phyloP scores from a whole-genome alignment of 805 yeast species.

The Starmerella vaccinii region DNA sequence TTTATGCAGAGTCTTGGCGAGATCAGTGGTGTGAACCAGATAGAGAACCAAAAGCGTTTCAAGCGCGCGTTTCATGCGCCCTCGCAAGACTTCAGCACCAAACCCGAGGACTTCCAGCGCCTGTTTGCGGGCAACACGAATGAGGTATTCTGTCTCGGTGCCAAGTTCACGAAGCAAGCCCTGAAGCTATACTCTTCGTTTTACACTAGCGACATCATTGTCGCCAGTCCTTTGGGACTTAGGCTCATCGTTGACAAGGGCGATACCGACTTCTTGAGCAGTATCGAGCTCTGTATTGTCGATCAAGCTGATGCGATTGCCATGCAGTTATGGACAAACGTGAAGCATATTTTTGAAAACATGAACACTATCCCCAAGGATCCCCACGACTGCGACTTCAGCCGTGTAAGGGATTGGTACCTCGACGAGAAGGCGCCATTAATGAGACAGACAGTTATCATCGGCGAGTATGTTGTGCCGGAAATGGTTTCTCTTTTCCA shows the following conservation, averaged over 20 bases:
- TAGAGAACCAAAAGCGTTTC: constrained; percentile 73
- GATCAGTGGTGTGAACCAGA: constrained; percentile 58
- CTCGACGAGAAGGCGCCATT: constrained; percentile 68
- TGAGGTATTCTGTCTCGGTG: constrained; percentile 85
- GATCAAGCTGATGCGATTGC: constrained; percentile 81
- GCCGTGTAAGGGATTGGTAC: constrained; percentile 85
- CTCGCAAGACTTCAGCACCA: constrained; percentile 41
- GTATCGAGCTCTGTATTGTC: constrained; percentile 69
- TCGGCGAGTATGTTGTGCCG: constrained; percentile 72
- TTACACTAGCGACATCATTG: constrained; percentile 70
- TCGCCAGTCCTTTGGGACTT: constrained; percentile 88
- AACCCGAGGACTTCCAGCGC: constrained; percentile 74
- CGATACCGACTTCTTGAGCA: constrained; percentile 73
- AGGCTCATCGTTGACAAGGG: constrained; percentile 61
- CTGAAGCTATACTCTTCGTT: constrained; percentile 75
- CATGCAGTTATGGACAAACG: constrained; percentile 89
- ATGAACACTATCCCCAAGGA: constrained; percentile 68
- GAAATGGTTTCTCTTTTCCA: constrained; percentile 55
- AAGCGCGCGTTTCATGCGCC: constrained; percentile 54
- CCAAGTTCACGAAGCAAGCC: constrained; percentile 80
- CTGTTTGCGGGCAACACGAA: constrained; percentile 80
- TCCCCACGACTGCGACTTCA: constrained; percentile 77
- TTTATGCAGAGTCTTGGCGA: constrained; percentile 52
- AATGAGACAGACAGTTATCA: constrained; percentile 68
- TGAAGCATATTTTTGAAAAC: constrained; percentile 53